phyloP scores from a whole-genome alignment of 2,329 filamentous ascomycete species.

The Cladosporium phlei region DNA sequence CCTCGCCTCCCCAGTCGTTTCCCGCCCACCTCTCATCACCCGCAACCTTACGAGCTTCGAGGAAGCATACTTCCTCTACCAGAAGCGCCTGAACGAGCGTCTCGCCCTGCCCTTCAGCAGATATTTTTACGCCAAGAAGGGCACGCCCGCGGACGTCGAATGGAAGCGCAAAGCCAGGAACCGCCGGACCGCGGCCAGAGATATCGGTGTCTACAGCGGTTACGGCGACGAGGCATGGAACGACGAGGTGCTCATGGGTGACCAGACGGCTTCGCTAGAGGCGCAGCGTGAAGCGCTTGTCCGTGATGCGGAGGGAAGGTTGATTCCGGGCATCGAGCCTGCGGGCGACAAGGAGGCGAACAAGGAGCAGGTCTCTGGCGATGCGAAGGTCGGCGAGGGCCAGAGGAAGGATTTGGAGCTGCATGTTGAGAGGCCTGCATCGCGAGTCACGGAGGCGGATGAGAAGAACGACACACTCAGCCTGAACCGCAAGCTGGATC shows the following conservation, averaged over 20 bases:
- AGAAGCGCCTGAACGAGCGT: constrained; percentile 92
- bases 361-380: constrained; percentile 41
- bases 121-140: constrained; percentile 91
- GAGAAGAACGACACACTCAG: constrained; percentile 66
- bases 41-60: constrained; percentile 82
- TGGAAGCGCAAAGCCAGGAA: constrained; percentile 83
- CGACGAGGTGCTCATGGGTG: constrained; percentile 78
- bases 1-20: constrained; percentile 71
- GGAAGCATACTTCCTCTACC: constrained; percentile 91
- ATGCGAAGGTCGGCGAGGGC: constrained; percentile 25
- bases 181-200: constrained; percentile 71
- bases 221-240: constrained; percentile 75
- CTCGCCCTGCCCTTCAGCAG: constrained; percentile 80
- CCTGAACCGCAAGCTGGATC: constrained; percentile 71
- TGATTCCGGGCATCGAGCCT: constrained; percentile 46
- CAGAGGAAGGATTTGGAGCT: constrained; percentile 18
- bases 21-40: constrained; percentile 82
- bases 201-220: constrained; percentile 79
- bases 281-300: constrained; percentile 64
- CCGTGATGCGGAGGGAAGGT: constrained; percentile 62
- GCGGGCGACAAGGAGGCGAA: constrained; percentile 38
- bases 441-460: constrained; percentile 74
- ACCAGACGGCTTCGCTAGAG: constrained; percentile 60
- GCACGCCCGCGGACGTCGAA: constrained; percentile 77
- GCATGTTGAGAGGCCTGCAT: constrained; percentile 61